Percentiles rank a stretch among this genome's conserved stretches.
These are phyloP conservation scores for Pulveroboletus sp. DNA, from an alignment of 768 basidiomycete genomes.

Conservation along the genomic window DNA sequence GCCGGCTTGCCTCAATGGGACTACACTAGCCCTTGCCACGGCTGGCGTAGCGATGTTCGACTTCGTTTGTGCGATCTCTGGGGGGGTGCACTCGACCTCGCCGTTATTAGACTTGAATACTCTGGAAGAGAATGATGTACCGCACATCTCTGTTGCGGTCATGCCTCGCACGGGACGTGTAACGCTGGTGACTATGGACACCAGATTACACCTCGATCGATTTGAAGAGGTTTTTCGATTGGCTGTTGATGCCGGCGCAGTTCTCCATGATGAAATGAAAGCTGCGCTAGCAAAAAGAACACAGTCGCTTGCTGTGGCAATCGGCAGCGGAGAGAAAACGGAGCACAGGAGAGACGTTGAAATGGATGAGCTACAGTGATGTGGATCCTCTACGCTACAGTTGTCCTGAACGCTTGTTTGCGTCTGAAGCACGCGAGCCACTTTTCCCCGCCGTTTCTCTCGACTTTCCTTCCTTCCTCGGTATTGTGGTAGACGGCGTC, in stretches of 20 bases:
- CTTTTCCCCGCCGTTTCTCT: constrained; percentile 85
- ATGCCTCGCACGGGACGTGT: constrained; percentile 86
- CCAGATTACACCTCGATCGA: constrained; percentile 85
- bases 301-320: constrained; percentile 54
- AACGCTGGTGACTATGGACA: constrained; percentile 90
- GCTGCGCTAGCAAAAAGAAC: constrained; percentile 63
- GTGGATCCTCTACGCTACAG: constrained; percentile 7
- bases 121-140: constrained; percentile 88
- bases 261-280: constrained; percentile 84
- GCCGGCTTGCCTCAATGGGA: constrained; percentile 90
- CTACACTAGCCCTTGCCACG: constrained; percentile 84
- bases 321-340: constrained; percentile 45
- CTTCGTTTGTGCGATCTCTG: constrained; percentile 86
- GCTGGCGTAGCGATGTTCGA: constrained; percentile 90
- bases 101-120: constrained; percentile 85
- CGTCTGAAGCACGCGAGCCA: constrained; percentile 90
- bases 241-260: constrained; percentile 70
- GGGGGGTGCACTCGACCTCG: constrained; percentile 77
- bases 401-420: constrained; percentile 31
- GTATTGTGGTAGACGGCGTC: constrained; percentile 82
- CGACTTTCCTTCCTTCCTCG: constrained; percentile 97
- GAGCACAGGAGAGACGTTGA: constrained; percentile 32
- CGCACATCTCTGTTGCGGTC: constrained; percentile 82
- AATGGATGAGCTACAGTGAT: constrained; percentile 37
- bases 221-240: constrained; percentile 86